Base-by-base conservation (phyloP, 2,329 filamentous ascomycete genomes). In the Thermothelomyces thermophilus region DNA sequence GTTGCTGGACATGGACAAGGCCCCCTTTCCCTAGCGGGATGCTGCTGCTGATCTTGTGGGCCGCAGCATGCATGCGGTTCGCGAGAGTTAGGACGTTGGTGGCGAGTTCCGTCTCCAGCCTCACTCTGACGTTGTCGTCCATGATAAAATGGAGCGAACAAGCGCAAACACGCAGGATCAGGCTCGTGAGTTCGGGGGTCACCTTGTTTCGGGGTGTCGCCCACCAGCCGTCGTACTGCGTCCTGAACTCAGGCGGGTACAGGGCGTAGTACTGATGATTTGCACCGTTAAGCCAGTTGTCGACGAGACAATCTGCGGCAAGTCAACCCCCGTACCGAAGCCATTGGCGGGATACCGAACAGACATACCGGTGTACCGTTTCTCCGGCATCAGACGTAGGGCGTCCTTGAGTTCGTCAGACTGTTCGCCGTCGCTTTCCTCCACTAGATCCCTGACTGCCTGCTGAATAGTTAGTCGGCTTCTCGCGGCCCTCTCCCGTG, bases 151-250 rank as follows among this genome's bases (percentile, higher is more conserved):
- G 70, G 1, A 68, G 62, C 1, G 73, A 70, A 50, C 71, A 72
- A 9, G 73, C 69, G 46, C 70, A 74, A 4, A 74, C 65, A 20
- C 71, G 66, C 13, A 75, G 53, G 5, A 76, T 63, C 20, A 76
- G 61, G 58, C 70, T 73, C 2, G 73, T 76, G 37, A 75, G 69
- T 44, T 69, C 70, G 3, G 68, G 64, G 6, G 66, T 68, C 2
- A 71, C 61, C 13, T 58, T 58, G 11, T 64, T 64, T 10, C 16
- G 62, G 56, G 53, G 69, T 62, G 46, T 67, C 61, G 30, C 56
- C 71, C 73, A 75, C 73, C 73, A 75, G 30, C 66, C 57, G 8
- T 68, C 63, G 56, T 75, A 75, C 17, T 71, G 68, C 0, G 68
- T 63, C 14, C 68, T 67, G 36, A 75, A 72, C 2, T 67, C 67